Conservation (phyloP, 2,329 filamentous ascomycete species). For the Sclerotiophoma versabilis region DNA sequence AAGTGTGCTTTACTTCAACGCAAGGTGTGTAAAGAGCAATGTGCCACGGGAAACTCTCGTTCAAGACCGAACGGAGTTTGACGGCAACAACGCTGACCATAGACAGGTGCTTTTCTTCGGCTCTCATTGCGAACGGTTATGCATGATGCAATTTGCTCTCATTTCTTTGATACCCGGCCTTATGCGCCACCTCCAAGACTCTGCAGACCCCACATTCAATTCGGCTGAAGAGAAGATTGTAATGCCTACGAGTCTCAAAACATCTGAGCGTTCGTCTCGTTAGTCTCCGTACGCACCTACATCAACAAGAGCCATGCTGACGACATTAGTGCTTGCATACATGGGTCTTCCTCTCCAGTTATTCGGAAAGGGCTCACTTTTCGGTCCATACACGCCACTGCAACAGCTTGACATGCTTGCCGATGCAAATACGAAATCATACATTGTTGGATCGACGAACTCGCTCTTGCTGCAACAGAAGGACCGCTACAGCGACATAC, state of each 20-base stretch:
- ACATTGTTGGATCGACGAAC: conserved; percentile 96
- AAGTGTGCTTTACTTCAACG: conserved; percentile 94
- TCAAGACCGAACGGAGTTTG: background rate
- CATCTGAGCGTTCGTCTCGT: conserved; percentile 87
- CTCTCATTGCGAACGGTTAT: conserved; percentile 91
- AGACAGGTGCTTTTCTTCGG: conserved; percentile 96
- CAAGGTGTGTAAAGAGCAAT: conserved; percentile 69
- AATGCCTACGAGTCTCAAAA: conserved; percentile 83
- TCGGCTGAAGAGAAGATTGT: conserved; percentile 77
- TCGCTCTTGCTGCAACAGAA: conserved; percentile 91
- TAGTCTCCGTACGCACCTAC: conserved; percentile 22
- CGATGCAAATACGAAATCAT: conserved; percentile 93
- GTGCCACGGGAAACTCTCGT: background rate
- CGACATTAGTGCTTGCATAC: conserved; percentile 74
- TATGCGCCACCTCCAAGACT: conserved; percentile 90
- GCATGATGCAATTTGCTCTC: conserved; percentile 98
- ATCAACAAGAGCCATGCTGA: conserved; percentile 28
- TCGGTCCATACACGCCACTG: conserved; percentile 94
- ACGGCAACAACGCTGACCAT: conserved; percentile 19
- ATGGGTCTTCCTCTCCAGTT: conserved; percentile 95
- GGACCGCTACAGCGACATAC: conserved; percentile 93
- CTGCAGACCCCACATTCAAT: conserved; percentile 91
- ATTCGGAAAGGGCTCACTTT: conserved; percentile 94
- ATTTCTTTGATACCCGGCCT: conserved; percentile 94
- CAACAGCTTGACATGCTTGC: conserved; percentile 95